phyloP scores from a whole-genome alignment of 768 basidiomycete genomes.

The Serpula lacrymans region DNA sequence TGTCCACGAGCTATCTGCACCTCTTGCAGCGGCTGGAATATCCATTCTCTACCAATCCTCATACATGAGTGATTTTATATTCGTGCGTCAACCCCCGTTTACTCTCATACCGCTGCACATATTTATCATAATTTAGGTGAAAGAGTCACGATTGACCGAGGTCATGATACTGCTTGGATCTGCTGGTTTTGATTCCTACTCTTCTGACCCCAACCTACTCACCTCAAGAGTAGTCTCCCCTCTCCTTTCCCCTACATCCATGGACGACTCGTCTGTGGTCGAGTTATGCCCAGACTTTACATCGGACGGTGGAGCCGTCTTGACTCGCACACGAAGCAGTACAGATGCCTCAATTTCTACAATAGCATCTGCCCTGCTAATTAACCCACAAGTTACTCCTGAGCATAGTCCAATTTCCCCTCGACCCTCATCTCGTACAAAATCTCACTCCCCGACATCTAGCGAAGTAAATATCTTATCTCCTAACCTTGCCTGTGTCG shows the following conservation, averaged over 20 bases:
- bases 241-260: slow-evolving; percentile 29
- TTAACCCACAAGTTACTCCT: slow-evolving; percentile 6
- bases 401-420: slow-evolving; percentile 7
- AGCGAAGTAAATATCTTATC: slow-evolving; percentile 60
- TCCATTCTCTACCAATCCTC: slow-evolving; percentile 82
- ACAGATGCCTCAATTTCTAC: slow-evolving; percentile 28
- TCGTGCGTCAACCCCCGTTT: slow-evolving; percentile 44
- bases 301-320: slow-evolving; percentile 39
- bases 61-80: slow-evolving; percentile 80
- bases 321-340: slow-evolving; percentile 45
- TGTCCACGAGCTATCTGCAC: slow-evolving; percentile 72
- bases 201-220: slow-evolving; percentile 39
- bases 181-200: slow-evolving; percentile 66
- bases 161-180: slow-evolving; percentile 56
- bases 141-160: slow-evolving; percentile 59
- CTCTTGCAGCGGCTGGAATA: slow-evolving; percentile 71
- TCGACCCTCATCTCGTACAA: slow-evolving; percentile 25
- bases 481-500: slow-evolving; percentile 76
- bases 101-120: not conserved
- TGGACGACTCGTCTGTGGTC: slow-evolving; percentile 25
- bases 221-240: slow-evolving; percentile 26
- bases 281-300: slow-evolving; percentile 26
- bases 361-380: slow-evolving; percentile 5
- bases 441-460: slow-evolving; percentile 52
- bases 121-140: slow-evolving; percentile 44